Evolutionary conservation across 1,139 yeast species (phyloP), one percentile per base, ranked within the genome.

Genomic region (Blastobotrys capitulatus): DNA sequence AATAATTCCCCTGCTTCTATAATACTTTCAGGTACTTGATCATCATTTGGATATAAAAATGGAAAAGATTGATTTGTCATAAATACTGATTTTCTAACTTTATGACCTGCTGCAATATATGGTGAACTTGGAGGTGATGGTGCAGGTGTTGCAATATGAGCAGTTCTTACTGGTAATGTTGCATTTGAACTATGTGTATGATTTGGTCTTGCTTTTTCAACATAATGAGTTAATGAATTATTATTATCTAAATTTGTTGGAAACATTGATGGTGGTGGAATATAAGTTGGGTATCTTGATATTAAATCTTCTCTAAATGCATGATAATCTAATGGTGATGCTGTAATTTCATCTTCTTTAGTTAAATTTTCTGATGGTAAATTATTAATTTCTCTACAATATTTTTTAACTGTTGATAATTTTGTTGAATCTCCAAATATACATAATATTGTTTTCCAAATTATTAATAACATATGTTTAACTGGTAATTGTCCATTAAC

Each of bases 131-230:
- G 83, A 0, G 96, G 96, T 0, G 96, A 85, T 1, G 96, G 94
- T 0, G 85, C 86, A 0, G 96, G 96, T 0, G 96, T 88, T 0
- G 96, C 90, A 16, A 89, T 75, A 64, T 89, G 96, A 2, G 84
- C 69, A 1, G 70, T 75, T 35, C 86, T 88, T 0, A 79, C 73
- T 0, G 87, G 86, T 18, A 83, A 66, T 41, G 79, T 76, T 42
- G 77, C 73, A 49, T 77, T 75, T 1, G 78, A 66, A 6, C 82
- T 75, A 52, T 83, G 86, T 1, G 74, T 64, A 54, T 73, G 74
- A 43, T 73, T 70, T 0, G 84, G 79, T 45, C 84, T 66, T 34
- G 90, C 83, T 42, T 78, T 72, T 54, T 82, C 81, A 54, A 85
- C 71, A 46, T 54, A 63, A 38, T 63, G 64, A 9, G 67, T 57